Conservation (phyloP, 164 flowering plant genomes). For the Cinnamomum micranthum region DNA sequence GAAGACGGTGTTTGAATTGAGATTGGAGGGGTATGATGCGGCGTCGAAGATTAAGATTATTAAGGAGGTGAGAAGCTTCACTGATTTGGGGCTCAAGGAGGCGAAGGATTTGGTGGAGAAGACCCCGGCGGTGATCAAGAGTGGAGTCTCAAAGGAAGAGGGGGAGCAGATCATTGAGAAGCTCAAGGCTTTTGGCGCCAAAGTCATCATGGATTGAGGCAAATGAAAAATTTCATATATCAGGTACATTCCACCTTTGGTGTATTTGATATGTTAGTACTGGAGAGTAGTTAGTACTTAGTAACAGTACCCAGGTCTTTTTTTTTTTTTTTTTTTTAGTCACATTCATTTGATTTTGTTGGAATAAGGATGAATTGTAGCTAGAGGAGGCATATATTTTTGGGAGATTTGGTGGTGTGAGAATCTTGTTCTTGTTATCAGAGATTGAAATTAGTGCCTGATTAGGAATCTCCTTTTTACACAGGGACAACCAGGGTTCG, state of each 20-base stretch:
- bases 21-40: constrained; percentile 63
- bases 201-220: constrained; percentile 61
- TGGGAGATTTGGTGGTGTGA: background rate
- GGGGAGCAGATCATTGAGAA: constrained; percentile 69
- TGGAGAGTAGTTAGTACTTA: background rate
- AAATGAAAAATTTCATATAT: background rate
- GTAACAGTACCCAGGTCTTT: background rate
- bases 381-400: background rate
- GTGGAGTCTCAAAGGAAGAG: constrained; percentile 80
- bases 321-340: no score
- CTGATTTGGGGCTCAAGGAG: constrained; percentile 82
- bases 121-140: constrained; percentile 61
- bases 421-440: no score
- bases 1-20: constrained; percentile 72
- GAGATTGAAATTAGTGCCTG: no score
- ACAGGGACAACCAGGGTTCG: no score
- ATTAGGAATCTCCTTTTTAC: no score
- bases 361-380: background rate
- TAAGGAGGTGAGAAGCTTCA: constrained; percentile 73
- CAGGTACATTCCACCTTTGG: background rate
- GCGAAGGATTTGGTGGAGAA: constrained; percentile 90
- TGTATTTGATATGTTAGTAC: background rate
- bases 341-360: background rate
- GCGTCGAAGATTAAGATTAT: constrained; percentile 72
- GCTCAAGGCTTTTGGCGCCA: constrained; percentile 79